A percentile compares a stretch with the other conserved stretches of the same genome.
Conservation (phyloP, 805 yeast genomes). For the Geotrichum ghanense region DNA sequence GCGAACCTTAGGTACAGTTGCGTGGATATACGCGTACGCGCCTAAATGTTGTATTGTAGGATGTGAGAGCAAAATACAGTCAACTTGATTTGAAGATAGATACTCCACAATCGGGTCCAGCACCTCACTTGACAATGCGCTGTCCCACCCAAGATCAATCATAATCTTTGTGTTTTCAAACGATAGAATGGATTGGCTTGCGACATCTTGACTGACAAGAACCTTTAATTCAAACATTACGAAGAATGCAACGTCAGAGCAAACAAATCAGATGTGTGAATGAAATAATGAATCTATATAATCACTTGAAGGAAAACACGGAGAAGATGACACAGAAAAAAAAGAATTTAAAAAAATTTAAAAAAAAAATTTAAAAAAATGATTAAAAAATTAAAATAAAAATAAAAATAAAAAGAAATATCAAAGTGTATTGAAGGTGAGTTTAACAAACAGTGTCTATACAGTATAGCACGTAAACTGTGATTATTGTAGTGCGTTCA, state of each 20-base stretch:
- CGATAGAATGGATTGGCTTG: constrained; percentile 22
- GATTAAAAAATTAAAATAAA: too few species aligned
- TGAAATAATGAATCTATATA: not conserved
- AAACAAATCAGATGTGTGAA: not conserved
- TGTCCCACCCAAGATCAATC: constrained; percentile 30
- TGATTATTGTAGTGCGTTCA: too few species aligned
- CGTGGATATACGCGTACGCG: constrained; percentile 59
- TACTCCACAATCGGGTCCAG: constrained; percentile 12
- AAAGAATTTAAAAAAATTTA: too few species aligned
- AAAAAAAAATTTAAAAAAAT: too few species aligned
- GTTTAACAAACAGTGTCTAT: too few species aligned
- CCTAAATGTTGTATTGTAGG: constrained; percentile 72
- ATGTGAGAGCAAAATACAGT: constrained; percentile 73
- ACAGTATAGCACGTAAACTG: too few species aligned
- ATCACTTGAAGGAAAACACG: too few species aligned
- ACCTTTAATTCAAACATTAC: constrained; percentile 28
- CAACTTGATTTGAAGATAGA: constrained; percentile 16
- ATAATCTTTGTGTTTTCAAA: constrained; percentile 23
- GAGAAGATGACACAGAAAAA: too few species aligned
- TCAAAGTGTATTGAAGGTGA: too few species aligned
- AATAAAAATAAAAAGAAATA: too few species aligned
- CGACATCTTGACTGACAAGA: constrained; percentile 11
- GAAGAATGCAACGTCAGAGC: constrained; percentile 3
- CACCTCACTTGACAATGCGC: constrained; percentile 13
- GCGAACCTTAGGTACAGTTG: constrained; percentile 42